phyloP scores from a whole-genome alignment of 257 asterid genomes.

The Petunia secreta region DNA sequence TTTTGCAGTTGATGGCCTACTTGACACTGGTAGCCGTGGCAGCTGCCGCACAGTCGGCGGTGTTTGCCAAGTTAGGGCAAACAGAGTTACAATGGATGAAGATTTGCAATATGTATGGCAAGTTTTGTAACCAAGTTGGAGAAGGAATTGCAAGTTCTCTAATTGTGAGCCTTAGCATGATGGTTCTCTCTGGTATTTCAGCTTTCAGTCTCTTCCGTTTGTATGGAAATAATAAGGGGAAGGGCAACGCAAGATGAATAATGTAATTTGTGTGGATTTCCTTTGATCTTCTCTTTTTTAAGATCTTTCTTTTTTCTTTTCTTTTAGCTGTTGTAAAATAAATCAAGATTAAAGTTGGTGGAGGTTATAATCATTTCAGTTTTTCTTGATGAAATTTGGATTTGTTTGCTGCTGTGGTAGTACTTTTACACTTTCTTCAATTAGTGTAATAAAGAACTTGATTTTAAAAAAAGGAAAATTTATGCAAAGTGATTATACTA shows the following conservation, averaged over 20 bases:
- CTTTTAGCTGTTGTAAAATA: neutral
- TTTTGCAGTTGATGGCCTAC: slow-evolving; percentile 72
- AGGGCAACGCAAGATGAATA: slow-evolving; percentile 44
- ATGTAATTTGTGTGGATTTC: neutral
- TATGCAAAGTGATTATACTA: no score
- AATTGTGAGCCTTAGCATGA: slow-evolving; percentile 58
- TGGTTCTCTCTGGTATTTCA: slow-evolving; percentile 71
- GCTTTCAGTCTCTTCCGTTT: slow-evolving; percentile 88
- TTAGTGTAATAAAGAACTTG: no score
- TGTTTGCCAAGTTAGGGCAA: slow-evolving; percentile 75
- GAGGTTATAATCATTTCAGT: neutral
- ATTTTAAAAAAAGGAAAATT: no score
- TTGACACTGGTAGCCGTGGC: slow-evolving; percentile 72
- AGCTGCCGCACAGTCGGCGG: slow-evolving; percentile 65
- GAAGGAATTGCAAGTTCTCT: slow-evolving; percentile 85
- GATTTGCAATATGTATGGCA: slow-evolving; percentile 65
- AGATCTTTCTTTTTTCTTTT: neutral
- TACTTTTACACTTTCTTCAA: no score
- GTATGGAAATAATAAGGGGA: slow-evolving; percentile 67
- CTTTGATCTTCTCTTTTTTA: neutral
- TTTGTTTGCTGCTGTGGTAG: neutral
- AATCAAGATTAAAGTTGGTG: slow-evolving; percentile 16
- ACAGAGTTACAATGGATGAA: slow-evolving; percentile 89
- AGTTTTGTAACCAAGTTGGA: slow-evolving; percentile 82
- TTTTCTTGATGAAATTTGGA: neutral